phyloP scores from a whole-genome alignment of 1,284 basidiomycete genomes.

The Coniferiporia weirii region DNA sequence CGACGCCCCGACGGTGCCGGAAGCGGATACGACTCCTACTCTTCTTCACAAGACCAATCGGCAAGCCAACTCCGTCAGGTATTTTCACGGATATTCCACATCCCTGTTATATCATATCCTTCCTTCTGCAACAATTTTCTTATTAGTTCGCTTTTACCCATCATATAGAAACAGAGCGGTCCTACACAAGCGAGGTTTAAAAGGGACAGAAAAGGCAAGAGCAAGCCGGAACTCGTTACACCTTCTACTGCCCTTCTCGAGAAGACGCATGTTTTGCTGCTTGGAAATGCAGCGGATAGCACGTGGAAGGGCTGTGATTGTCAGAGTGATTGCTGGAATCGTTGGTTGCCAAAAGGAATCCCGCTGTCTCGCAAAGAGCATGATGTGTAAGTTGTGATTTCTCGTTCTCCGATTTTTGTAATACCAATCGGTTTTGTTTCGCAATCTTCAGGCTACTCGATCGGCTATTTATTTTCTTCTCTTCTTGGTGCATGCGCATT shows the following conservation, averaged over 20 bases:
- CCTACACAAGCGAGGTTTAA: background rate
- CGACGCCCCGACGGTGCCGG: constrained; percentile 12
- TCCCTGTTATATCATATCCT: too few species aligned
- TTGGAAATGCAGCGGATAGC: background rate
- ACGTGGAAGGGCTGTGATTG: constrained; percentile 16
- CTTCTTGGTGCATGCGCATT: constrained; percentile 47
- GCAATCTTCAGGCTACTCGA: constrained; percentile 39
- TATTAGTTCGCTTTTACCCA: too few species aligned
- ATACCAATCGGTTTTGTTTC: background rate
- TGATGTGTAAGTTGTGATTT: constrained; percentile 31
- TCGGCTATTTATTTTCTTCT: constrained; percentile 56
- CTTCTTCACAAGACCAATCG: constrained; percentile 20
- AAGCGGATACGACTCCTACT: constrained; percentile 1
- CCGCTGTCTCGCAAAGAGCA: constrained; percentile 47
- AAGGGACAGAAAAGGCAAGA: constrained; percentile 1
- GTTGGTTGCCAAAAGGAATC: constrained; percentile 44
- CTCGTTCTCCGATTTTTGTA: background rate
- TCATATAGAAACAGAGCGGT: background rate
- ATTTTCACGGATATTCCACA: background rate
- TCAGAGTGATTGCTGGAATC: constrained; percentile 41
- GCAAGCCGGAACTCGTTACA: background rate
- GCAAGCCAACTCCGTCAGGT: background rate
- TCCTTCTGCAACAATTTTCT: too few species aligned
- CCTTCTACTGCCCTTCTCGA: background rate
- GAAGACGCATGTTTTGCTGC: constrained; percentile 7